These are phyloP conservation scores for Pharus latifolius DNA, from an alignment of 176 grass and related monocot genomes.

Conservation along the genomic window DNA sequence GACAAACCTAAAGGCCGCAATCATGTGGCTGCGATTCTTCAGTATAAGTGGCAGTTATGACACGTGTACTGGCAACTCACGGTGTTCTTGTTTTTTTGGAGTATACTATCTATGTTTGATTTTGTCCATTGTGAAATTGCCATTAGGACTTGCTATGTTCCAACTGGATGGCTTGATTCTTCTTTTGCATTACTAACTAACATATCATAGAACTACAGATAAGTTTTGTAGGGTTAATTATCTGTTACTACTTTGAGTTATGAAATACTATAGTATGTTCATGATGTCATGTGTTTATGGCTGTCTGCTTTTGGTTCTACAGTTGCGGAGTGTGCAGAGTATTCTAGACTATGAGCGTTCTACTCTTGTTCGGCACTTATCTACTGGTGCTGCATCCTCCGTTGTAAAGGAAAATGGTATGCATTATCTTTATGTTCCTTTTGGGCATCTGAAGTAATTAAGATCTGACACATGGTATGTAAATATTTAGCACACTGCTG, in stretches of 20 bases:
- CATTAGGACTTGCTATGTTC: background rate
- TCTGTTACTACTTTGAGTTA: background rate
- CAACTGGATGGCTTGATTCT: background rate
- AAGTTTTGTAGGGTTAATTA: background rate
- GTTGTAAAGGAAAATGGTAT: slow-evolving; percentile 12
- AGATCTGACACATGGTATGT: background rate
- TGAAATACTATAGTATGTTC: background rate
- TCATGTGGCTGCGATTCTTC: no score
- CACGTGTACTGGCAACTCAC: background rate
- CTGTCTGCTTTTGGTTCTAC: background rate
- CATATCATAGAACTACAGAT: background rate
- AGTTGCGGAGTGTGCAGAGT: slow-evolving; percentile 40
- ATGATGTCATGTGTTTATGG: background rate
- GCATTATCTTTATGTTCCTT: background rate
- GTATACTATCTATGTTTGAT: background rate
- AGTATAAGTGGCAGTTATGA: no score
- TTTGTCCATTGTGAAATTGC: background rate
- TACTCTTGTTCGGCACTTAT: slow-evolving; percentile 33
- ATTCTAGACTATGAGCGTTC: slow-evolving; percentile 22
- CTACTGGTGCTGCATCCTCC: slow-evolving; percentile 14
- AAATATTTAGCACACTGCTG: background rate
- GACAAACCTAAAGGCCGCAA: no score
- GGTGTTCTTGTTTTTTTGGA: background rate
- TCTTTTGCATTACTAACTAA: background rate
- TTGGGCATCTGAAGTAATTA: background rate